These are phyloP conservation scores for Stachybotrys echinatus DNA, from an alignment of 2,329 filamentous ascomycete genomes.

Conservation along the genomic window DNA sequence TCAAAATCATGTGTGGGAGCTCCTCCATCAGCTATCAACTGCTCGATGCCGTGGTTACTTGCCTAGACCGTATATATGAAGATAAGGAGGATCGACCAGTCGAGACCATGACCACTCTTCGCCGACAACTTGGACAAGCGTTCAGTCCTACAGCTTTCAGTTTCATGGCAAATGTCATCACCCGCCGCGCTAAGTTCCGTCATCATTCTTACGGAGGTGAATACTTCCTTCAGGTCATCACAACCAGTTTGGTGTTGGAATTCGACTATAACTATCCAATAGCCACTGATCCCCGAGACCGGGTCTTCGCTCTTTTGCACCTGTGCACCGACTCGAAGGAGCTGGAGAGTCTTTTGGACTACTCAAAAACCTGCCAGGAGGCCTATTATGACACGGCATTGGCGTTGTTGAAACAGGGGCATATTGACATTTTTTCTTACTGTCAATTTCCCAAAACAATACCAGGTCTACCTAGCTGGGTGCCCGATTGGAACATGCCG, in stretches of 20 bases:
- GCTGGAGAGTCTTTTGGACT: conserved; percentile 4
- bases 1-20: conserved; percentile 7
- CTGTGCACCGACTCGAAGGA: conserved; percentile 3
- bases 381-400: conserved; percentile 7
- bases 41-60: background rate
- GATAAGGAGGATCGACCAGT: background rate
- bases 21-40: conserved; percentile 2
- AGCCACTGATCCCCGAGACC: conserved; percentile 8
- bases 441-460: conserved; percentile 7
- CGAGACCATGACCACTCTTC: background rate
- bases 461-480: conserved; percentile 7
- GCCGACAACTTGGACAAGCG: background rate
- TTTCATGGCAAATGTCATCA: conserved; percentile 7
- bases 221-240: conserved; percentile 5
- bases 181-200: conserved; percentile 1
- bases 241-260: conserved; percentile 5
- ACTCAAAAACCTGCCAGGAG: conserved; percentile 5
- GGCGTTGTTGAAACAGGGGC: conserved; percentile 4
- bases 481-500: conserved; percentile 10
- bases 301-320: conserved; percentile 8
- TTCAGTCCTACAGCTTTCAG: background rate
- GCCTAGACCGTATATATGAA: background rate
- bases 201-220: too few species aligned
- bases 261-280: conserved; percentile 8
- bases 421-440: conserved; percentile 6